phyloP scores from a whole-genome alignment of 768 basidiomycete genomes.

The Tylopilus plumbeoviolaceoides region DNA sequence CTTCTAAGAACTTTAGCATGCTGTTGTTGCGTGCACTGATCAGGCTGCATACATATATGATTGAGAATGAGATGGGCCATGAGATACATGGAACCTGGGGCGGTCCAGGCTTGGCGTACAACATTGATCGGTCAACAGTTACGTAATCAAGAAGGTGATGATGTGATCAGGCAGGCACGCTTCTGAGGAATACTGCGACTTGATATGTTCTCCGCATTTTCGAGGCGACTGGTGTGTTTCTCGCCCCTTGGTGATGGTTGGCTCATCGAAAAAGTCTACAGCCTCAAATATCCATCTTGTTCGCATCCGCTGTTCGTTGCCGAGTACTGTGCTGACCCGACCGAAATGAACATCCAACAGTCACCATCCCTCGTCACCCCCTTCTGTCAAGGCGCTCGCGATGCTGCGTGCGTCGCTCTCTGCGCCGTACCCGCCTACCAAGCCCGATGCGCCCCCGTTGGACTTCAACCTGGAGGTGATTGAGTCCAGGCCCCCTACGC shows the following conservation, averaged over 20 bases:
- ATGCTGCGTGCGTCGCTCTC: slow-evolving; percentile 58
- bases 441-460: slow-evolving; percentile 46
- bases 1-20: slow-evolving; percentile 2
- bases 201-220: slow-evolving; percentile 37
- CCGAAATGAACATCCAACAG: slow-evolving; percentile 32
- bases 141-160: neutral
- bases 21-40: slow-evolving; percentile 9
- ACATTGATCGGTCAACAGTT: neutral
- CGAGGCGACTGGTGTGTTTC: slow-evolving; percentile 30
- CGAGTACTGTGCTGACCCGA: slow-evolving; percentile 7
- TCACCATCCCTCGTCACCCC: slow-evolving; percentile 61
- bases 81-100: no score
- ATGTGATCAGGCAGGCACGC: neutral
- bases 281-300: slow-evolving; percentile 71
- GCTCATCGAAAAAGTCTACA: slow-evolving; percentile 11
- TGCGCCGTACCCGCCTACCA: slow-evolving; percentile 55
- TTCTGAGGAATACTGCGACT: neutral
- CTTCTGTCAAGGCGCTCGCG: slow-evolving; percentile 57
- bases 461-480: slow-evolving; percentile 70
- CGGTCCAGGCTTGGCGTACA: no score
- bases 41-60: neutral
- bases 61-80: neutral
- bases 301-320: slow-evolving; percentile 20
- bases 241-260: neutral
- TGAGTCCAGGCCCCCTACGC: slow-evolving; percentile 56